Percentiles rank a stretch among this genome's conserved stretches.
phyloP scores from a whole-genome alignment of 148 eudicot genomes.

The Arctostaphylos glauca region DNA sequence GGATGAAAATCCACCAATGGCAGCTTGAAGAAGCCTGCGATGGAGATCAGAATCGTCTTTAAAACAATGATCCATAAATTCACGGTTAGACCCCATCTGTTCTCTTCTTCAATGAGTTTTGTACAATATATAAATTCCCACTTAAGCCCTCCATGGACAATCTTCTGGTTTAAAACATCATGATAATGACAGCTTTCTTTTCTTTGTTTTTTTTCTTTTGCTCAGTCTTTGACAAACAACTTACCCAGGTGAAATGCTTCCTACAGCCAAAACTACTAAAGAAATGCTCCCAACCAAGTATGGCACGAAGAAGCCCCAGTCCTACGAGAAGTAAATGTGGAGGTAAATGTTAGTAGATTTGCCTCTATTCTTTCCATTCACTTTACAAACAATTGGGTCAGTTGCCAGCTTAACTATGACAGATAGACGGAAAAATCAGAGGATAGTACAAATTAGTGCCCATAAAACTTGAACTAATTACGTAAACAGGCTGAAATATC shows the following conservation, averaged over 20 bases:
- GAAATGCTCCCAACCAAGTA: constrained; percentile 90
- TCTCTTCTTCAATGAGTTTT: neutral
- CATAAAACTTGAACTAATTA: neutral
- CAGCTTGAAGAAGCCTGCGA: constrained; percentile 93
- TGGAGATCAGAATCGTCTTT: constrained; percentile 10
- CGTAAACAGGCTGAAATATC: neutral
- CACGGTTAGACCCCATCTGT: neutral
- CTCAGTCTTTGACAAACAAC: constrained; percentile 12
- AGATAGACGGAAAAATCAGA: neutral
- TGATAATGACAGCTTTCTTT: neutral
- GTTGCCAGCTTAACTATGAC: neutral
- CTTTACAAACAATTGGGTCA: neutral
- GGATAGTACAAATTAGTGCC: neutral
- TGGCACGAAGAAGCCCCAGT: constrained; percentile 97
- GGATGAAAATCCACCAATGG: constrained; percentile 71
- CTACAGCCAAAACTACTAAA: constrained; percentile 82
- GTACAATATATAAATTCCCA: neutral
- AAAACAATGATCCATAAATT: neutral
- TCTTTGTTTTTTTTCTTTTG: neutral
- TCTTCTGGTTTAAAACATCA: neutral
- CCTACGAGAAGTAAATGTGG: constrained; percentile 40
- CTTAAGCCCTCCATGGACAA: neutral
- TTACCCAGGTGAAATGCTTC: constrained; percentile 95
- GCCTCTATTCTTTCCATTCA: neutral
- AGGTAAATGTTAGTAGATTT: constrained; percentile 4